phyloP scores from a whole-genome alignment of 192 early-diverging fungal genomes.

The Gorgonomyces haynaldii region DNA sequence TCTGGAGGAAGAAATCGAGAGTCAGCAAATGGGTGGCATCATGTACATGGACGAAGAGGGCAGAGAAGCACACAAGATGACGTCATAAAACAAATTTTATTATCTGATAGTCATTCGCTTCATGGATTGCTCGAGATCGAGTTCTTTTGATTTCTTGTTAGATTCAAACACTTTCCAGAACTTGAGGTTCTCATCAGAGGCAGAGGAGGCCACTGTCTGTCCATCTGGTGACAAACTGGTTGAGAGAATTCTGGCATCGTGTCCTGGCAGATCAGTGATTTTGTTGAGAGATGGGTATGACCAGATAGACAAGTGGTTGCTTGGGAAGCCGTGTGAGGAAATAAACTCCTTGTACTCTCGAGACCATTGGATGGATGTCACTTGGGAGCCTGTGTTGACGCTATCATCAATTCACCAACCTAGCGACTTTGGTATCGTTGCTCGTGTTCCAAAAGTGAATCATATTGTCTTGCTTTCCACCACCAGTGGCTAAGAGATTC shows the following conservation, averaged over 20 bases:
- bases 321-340: constrained; percentile 39
- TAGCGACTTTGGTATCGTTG: constrained; percentile 5
- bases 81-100: not conserved
- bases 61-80: too few relatives aligned
- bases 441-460: constrained; percentile 50
- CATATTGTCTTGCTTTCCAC: constrained; percentile 34
- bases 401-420: constrained; percentile 10
- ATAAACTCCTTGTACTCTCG: constrained; percentile 43
- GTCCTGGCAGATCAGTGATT: constrained; percentile 38
- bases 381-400: constrained; percentile 45
- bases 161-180: constrained; percentile 48
- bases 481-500: constrained; percentile 47
- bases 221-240: constrained; percentile 44
- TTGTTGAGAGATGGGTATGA: constrained; percentile 37
- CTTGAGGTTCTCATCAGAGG: constrained; percentile 42
- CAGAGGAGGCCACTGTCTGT: constrained; percentile 34
- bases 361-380: constrained; percentile 45
- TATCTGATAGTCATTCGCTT: constrained; percentile 25
- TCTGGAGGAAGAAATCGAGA: constrained; percentile 2
- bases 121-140: constrained; percentile 18
- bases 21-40: too few relatives aligned
- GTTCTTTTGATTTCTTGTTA: constrained; percentile 17
- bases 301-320: constrained; percentile 42
- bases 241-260: constrained; percentile 36
- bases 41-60: too few relatives aligned